phyloP scores from a whole-genome alignment of 441 rosid species.

The Croton setiger region DNA sequence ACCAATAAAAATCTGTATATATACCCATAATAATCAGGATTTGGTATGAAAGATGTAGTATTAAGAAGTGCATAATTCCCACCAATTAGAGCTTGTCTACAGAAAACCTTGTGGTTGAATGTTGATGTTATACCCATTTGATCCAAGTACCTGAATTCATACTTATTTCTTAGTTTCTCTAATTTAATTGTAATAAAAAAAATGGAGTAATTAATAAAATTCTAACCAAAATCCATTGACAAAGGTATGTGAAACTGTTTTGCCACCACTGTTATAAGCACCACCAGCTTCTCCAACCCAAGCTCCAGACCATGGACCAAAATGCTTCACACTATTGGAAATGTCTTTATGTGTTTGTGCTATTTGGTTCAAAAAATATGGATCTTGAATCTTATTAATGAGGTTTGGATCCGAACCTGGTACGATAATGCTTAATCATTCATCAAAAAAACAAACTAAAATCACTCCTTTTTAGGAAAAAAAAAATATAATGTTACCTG shows the following conservation, averaged over 20 bases:
- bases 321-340: constrained; percentile 8
- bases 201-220: background rate
- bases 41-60: constrained; percentile 47
- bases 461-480: background rate
- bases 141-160: constrained; percentile 48
- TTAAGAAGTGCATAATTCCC: constrained; percentile 68
- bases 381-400: constrained; percentile 51
- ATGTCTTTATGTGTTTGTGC: constrained; percentile 44
- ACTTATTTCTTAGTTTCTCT: too few species aligned
- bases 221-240: constrained; percentile 56
- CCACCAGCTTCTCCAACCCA: constrained; percentile 82
- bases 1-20: too few species aligned
- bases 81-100: constrained; percentile 65
- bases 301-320: constrained; percentile 48
- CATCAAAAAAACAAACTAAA: background rate
- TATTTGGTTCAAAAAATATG: constrained; percentile 38
- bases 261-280: constrained; percentile 72
- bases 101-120: constrained; percentile 56
- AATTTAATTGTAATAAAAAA: too few species aligned
- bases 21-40: constrained; percentile 68
- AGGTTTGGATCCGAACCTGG: constrained; percentile 45
- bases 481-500: constrained; percentile 27
- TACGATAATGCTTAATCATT: background rate
- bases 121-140: constrained; percentile 62
- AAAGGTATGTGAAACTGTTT: constrained; percentile 49